A percentile compares a stretch with the other conserved stretches of the same genome.
Evolutionary conservation across 1,284 basidiomycete genomes (phyloP).

Genomic region (Trichosporon sp.): DNA sequence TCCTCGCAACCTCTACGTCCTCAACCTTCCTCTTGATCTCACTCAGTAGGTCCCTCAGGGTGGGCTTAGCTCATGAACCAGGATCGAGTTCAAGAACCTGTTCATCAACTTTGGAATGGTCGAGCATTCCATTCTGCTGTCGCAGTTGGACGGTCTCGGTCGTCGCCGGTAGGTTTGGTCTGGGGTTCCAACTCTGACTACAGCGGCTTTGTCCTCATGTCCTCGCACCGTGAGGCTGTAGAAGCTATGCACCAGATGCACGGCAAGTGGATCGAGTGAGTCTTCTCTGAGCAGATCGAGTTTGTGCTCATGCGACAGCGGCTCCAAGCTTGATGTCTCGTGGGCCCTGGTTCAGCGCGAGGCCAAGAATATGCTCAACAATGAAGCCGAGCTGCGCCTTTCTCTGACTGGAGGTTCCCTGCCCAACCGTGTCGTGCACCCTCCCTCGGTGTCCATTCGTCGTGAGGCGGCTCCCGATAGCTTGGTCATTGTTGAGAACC

Average conservation of each 20-base stretch:
- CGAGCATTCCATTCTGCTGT: slow-evolving; percentile 51
- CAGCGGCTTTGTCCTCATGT: slow-evolving; percentile 53
- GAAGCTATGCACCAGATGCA: slow-evolving; percentile 46
- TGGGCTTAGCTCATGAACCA: slow-evolving; percentile 27
- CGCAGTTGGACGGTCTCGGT: slow-evolving; percentile 50
- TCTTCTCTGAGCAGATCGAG: background rate
- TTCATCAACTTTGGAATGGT: slow-evolving; percentile 45
- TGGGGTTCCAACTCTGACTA: slow-evolving; percentile 1
- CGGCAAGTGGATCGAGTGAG: slow-evolving; percentile 47
- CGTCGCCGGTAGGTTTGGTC: slow-evolving; percentile 37
- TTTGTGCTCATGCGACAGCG: slow-evolving; percentile 36
- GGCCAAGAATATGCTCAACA: slow-evolving; percentile 37
- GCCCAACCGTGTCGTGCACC: slow-evolving; percentile 53
- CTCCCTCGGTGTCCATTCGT: slow-evolving; percentile 38
- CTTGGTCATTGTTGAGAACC: slow-evolving; percentile 47
- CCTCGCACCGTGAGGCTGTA: slow-evolving; percentile 43
- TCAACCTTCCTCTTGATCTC: slow-evolving; percentile 49
- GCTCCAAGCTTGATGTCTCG: slow-evolving; percentile 50
- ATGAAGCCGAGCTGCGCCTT: slow-evolving; percentile 30
- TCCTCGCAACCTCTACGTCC: slow-evolving; percentile 51
- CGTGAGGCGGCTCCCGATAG: slow-evolving; percentile 36
- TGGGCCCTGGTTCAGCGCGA: slow-evolving; percentile 55
- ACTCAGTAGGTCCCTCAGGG: slow-evolving; percentile 40
- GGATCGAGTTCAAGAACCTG: slow-evolving; percentile 46
- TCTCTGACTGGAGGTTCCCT: slow-evolving; percentile 28